Percentiles rank a stretch among this genome's conserved stretches.
Conservation (phyloP, 78 protist genomes). For the Tieghemostelium lacteum region DNA sequence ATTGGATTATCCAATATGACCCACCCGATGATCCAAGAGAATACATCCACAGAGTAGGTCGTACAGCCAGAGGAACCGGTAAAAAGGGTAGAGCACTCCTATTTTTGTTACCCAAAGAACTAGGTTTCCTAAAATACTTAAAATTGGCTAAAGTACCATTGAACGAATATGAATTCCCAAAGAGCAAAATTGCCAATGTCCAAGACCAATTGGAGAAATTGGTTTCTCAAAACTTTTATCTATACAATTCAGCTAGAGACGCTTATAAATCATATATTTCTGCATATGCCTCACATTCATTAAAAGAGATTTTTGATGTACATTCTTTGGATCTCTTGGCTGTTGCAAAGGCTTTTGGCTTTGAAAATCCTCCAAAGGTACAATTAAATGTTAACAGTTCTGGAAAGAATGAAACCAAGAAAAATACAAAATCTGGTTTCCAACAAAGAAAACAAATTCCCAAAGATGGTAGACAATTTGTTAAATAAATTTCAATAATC, state of each 20-base stretch:
- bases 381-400: conserved; percentile 2
- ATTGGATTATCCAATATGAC: conserved; percentile 99
- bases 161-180: conserved; percentile 97
- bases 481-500: not conserved
- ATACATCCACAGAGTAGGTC: conserved; percentile 98
- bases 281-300: conserved; percentile 97
- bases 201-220: conserved; percentile 95
- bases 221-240: conserved; percentile 96
- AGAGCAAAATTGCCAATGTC: conserved; percentile 94
- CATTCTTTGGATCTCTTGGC: conserved; percentile 86
- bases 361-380: conserved; percentile 79
- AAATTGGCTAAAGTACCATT: conserved; percentile 91
- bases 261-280: conserved; percentile 97
- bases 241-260: conserved; percentile 93
- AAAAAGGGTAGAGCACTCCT: conserved; percentile 95
- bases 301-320: conserved; percentile 94
- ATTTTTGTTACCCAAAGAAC: conserved; percentile 96
- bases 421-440: conserved; percentile 10
- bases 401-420: conserved; percentile 15
- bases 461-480: conserved; percentile 51
- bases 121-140: conserved; percentile 95
- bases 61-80: conserved; percentile 98
- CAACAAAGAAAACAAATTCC: not conserved
- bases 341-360: conserved; percentile 77
- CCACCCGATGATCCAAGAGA: conserved; percentile 98